These are phyloP conservation scores for Linum lewisii DNA, from an alignment of 345 rosid genomes.

Conservation along the genomic window DNA sequence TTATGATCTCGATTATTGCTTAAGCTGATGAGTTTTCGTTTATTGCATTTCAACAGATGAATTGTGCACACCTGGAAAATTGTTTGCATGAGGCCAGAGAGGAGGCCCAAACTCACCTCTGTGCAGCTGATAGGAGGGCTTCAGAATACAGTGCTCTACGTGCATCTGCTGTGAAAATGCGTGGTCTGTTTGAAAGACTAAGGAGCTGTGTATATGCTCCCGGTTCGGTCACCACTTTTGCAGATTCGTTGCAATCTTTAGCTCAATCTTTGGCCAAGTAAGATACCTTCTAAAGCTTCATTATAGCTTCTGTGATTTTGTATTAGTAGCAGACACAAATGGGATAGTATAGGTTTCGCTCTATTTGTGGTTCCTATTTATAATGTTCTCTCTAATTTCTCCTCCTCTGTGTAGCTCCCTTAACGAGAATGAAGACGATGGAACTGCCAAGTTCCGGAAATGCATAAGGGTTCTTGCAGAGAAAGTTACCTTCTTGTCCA, in stretches of 20 bases:
- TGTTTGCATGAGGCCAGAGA: constrained; percentile 98
- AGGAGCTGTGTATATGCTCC: constrained; percentile 49
- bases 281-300: constrained; percentile 18
- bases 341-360: too few species aligned
- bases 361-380: too few species aligned
- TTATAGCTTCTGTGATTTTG: not conserved
- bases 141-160: constrained; percentile 71
- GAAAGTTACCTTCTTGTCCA: constrained; percentile 64
- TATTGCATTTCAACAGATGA: constrained; percentile 49
- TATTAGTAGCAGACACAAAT: too few species aligned
- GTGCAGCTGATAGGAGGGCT: constrained; percentile 87
- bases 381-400: constrained; percentile 9
- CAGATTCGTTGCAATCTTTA: constrained; percentile 62
- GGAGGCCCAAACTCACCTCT: constrained; percentile 94
- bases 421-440: constrained; percentile 68
- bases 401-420: constrained; percentile 42
- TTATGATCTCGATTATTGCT: not conserved
- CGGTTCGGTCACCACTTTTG: constrained; percentile 63
- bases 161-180: constrained; percentile 83
- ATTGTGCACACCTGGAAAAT: constrained; percentile 94
- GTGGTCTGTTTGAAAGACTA: constrained; percentile 73
- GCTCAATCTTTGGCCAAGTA: constrained; percentile 92
- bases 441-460: constrained; percentile 58
- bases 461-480: constrained; percentile 69
- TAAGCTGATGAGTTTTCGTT: not conserved